phyloP scores from a whole-genome alignment of 202 grass and related monocot species.

The Eragrostis tef region DNA sequence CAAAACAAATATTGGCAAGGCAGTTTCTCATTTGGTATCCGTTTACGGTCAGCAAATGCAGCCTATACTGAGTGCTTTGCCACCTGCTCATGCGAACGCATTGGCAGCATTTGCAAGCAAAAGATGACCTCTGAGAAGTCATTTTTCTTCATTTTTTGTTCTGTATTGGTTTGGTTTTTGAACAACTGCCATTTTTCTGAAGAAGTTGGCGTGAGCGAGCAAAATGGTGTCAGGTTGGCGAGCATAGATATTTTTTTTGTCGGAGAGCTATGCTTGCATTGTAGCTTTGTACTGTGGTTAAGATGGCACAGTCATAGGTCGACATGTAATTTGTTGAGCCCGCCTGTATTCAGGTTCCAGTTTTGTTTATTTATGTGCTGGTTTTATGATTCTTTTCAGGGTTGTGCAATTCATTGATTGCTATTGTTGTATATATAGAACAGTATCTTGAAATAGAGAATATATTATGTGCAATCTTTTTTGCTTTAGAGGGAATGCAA shows the following conservation, averaged over 20 bases:
- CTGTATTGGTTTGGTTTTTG: conserved; percentile 35
- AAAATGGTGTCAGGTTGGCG: not conserved
- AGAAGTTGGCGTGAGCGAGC: conserved; percentile 3
- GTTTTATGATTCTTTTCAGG: conserved; percentile 41
- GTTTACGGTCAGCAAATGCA: conserved; percentile 96
- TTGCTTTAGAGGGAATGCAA: no score
- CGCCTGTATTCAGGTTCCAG: conserved; percentile 36
- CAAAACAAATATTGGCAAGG: conserved; percentile 80
- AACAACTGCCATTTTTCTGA: conserved; percentile 26
- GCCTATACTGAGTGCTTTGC: conserved; percentile 78
- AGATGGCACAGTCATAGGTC: not conserved
- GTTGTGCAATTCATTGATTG: conserved; percentile 32
- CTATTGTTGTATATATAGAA: conserved; percentile 46
- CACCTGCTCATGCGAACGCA: conserved; percentile 75
- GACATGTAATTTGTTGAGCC: not conserved
- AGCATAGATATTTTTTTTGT: conserved; percentile 3
- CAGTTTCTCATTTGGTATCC: conserved; percentile 83
- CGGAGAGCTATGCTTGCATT: conserved; percentile 29
- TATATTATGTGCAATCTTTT: conserved; percentile 1
- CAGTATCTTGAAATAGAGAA: not conserved
- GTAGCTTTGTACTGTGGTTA: conserved; percentile 2
- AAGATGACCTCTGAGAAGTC: conserved; percentile 56
- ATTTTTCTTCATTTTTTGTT: not conserved
- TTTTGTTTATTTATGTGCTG: conserved; percentile 45
- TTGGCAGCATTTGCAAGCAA: conserved; percentile 78